Evolutionary conservation across 2,329 filamentous ascomycete genomes (phyloP), one percentile per base, ranked within the genome.

Genomic region (Trichoderma sp.): DNA sequence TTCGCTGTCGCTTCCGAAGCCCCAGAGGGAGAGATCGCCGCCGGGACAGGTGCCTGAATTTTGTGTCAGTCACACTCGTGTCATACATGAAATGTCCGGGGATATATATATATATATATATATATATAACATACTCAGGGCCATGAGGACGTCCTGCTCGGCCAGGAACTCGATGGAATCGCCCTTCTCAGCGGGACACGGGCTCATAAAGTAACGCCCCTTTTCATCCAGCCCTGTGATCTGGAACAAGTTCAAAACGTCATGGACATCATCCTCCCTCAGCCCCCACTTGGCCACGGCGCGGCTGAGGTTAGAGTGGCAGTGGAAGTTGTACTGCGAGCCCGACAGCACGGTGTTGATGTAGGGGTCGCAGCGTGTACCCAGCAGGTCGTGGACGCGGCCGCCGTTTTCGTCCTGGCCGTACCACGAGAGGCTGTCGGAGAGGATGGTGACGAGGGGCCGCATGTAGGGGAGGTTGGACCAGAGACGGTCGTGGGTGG

Each of bases 191-290:
- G 87, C 87, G 0, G 87, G 87, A 67, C 83, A 86, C 0, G 87
- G 84, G 67, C 84, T 87, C 85, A 96, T 96, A 69, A 92, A 94
- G 72, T 94, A 94, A 63, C 88, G 85, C 0, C 91, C 92, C 69
- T 89, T 74, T 64, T 86, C 82, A 73, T 95, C 90, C 56, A 95
- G 76, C 0, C 92, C 92, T 0, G 92, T 95, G 7, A 94, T 91
- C 77, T 96, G 92, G 75, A 96, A 95, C 3, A 96, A 83, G 74
- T 96, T 96, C 64, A 96, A 83, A 0, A 96, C 92, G 76, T 96
- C 92, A 74, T 96, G 92, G 1, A 95, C 87, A 74, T 95, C 92
- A 34, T 82, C 81, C 78, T 95, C 92, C 5, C 82, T 84, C 50
- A 95, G 77, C 0, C 91, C 91, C 69, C 83, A 89, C 0, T 89